Conservation (phyloP, 768 basidiomycete genomes). For the Kondoa malvinella region DNA sequence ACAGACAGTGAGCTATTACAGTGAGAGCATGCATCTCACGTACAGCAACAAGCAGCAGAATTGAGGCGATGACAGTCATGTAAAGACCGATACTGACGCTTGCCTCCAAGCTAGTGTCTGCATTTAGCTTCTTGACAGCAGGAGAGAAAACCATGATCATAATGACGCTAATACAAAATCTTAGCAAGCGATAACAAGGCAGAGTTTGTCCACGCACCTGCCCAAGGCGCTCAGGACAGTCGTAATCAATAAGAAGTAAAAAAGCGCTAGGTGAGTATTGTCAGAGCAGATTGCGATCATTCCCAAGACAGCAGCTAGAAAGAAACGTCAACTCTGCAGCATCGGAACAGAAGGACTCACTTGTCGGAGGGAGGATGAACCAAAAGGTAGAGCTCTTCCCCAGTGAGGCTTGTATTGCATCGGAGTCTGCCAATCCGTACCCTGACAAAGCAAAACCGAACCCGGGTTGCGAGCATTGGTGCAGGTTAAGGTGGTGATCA, state of each 20-base stretch:
- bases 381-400: constrained; percentile 2
- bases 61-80: background rate
- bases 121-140: constrained; percentile 2
- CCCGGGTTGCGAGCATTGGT: background rate
- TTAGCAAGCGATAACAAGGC: no score
- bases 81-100: background rate
- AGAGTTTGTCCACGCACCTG: no score
- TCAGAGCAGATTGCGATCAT: background rate
- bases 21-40: background rate
- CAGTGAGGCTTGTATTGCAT: background rate
- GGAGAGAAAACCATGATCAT: background rate
- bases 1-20: background rate
- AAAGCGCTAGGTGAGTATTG: constrained; percentile 4
- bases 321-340: no score
- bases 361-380: background rate
- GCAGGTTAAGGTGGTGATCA: background rate
- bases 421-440: background rate
- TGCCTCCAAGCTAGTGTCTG: background rate
- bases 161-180: background rate
- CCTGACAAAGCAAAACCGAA: background rate
- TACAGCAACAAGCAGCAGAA: background rate
- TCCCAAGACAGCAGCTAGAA: constrained; percentile 1
- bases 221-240: background rate
- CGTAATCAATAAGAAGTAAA: background rate
- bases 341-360: no score